Base-by-base conservation (phyloP, 2,329 filamentous ascomycete genomes). In the Zopfia rhizophila region DNA sequence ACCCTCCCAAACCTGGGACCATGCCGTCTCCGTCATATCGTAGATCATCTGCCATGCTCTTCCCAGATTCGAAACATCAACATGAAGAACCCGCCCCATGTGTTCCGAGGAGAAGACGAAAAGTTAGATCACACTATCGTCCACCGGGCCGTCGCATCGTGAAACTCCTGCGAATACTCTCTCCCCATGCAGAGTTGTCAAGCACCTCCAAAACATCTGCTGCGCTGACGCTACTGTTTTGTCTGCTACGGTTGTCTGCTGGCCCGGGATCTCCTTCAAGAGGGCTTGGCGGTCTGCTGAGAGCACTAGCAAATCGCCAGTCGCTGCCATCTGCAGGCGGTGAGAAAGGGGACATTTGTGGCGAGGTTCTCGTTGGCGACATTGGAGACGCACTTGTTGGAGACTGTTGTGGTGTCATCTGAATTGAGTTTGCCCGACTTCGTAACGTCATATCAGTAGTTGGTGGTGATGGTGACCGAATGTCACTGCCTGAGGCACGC, bases 121-220 rank as follows among this genome's bases (percentile, higher is more conserved):
- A 33, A 35, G 16, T 28, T 8, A 18, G 28, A 22, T 27, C 28
- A 13, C 31, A 22, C 53, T 48, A 60, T 25, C 59, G 49, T 16
- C 50, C 50, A 21, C 59, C 56, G 17, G 64, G 58, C 38, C 82
- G 77, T 61, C 78, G 79, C 62, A 78, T 82, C 40, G 91, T 96
- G 59, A 94, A 91, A 74, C 91, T 96, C 52, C 91, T 82, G 54
- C 91, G 82, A 55, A 97, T 91, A 77, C 90, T 96, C 74, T 96
- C 90, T 38, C 93, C 90, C 93, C 93, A 97, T 12, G 89, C 87
- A 13, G 90, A 94, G 63, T 93, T 89, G 63, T 94, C 90, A 42
- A 97, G 81, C 66, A 94, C 89, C 57, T 91, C 86, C 69, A 92
- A 84, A 57, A 95, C 89, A 61, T 91, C 88, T 35, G 86, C 83